Conservation (phyloP, 495 filamentous ascomycete genomes). For the Neurospora hispaniola region DNA sequence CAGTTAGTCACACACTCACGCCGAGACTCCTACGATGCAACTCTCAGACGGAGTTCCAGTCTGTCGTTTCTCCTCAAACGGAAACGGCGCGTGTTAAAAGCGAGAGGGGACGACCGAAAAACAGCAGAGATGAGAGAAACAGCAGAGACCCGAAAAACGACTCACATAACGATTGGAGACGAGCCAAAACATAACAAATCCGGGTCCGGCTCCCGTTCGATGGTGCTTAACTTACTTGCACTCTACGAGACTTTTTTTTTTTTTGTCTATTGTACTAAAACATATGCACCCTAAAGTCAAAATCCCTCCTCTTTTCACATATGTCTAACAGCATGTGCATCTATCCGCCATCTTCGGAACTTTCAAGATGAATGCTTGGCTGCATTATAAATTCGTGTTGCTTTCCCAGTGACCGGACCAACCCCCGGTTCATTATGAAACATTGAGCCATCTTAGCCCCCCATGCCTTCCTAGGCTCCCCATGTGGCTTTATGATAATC, state of each 20-base stretch:
- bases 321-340: background rate
- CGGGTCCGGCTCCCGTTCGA: background rate
- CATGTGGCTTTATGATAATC: background rate
- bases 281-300: background rate
- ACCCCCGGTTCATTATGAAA: background rate
- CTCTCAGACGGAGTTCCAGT: background rate
- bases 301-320: background rate
- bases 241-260: background rate
- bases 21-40: background rate
- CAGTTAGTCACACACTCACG: background rate
- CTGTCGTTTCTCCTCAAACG: background rate
- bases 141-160: background rate
- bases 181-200: background rate
- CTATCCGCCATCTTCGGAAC: background rate
- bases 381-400: background rate
- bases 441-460: background rate
- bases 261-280: background rate
- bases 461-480: background rate
- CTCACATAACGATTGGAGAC: background rate
- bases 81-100: background rate
- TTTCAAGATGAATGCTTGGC: background rate
- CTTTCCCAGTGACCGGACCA: background rate
- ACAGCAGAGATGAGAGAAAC: background rate
- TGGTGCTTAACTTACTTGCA: background rate
- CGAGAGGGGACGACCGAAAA: background rate